These are phyloP conservation scores for Candida sithepensis DNA, from an alignment of 805 yeast genomes.

Conservation along the genomic window DNA sequence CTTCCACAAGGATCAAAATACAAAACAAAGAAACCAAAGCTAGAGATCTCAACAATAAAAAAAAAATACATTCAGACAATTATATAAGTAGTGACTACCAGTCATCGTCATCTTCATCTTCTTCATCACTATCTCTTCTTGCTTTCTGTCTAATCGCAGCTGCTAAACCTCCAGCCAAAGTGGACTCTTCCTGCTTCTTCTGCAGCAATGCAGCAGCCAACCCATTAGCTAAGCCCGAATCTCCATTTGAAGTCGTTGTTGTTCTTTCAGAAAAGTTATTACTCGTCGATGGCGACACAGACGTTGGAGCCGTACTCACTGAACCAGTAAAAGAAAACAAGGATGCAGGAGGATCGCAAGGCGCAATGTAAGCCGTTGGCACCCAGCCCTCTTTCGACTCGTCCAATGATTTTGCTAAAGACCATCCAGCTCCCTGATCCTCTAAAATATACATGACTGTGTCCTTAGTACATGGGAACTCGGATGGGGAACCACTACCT, in stretches of 20 bases:
- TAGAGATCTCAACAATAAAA: neutral
- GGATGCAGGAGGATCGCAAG: constrained; percentile 47
- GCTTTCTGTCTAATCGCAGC: constrained; percentile 79
- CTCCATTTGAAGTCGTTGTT: constrained; percentile 17
- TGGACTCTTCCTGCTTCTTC: constrained; percentile 10
- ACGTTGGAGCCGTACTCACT: constrained; percentile 30
- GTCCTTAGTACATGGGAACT: constrained; percentile 72
- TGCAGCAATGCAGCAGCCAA: constrained; percentile 1
- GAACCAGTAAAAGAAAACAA: constrained; percentile 31
- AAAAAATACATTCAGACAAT: too few species aligned
- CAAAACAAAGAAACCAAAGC: neutral
- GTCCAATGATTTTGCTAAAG: constrained; percentile 74
- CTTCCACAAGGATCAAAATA: too few species aligned
- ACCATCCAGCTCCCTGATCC: constrained; percentile 90
- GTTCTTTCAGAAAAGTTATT: constrained; percentile 22
- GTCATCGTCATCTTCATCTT: constrained; percentile 63
- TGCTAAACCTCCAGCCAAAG: constrained; percentile 51
- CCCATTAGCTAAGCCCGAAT: constrained; percentile 15
- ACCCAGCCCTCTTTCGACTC: constrained; percentile 93
- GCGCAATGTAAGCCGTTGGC: constrained; percentile 85
- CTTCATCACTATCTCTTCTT: constrained; percentile 66
- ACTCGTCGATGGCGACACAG: constrained; percentile 4
- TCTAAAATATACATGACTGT: constrained; percentile 68
- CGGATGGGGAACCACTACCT: constrained; percentile 81
- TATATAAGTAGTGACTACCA: constrained; percentile 17